Conservation (phyloP, 2,329 filamentous ascomycete genomes). For the Blumeriella jaapii region DNA sequence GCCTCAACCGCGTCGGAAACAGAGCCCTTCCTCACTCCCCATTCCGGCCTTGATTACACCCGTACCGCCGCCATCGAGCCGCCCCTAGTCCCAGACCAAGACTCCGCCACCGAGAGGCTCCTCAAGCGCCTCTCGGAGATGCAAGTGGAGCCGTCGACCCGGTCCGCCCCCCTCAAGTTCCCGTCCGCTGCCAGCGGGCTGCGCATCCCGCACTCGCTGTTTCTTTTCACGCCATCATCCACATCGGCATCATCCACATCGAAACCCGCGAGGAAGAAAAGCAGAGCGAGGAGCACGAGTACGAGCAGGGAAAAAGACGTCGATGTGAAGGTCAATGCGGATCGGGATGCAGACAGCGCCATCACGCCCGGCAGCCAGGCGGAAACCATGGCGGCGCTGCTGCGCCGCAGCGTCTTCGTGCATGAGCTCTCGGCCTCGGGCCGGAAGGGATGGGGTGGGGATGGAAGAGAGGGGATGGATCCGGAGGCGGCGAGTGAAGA, state of each 20-base stretch:
- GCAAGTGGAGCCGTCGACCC: constrained; percentile 3
- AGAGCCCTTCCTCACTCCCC: too few species aligned
- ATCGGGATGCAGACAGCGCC: constrained; percentile 2
- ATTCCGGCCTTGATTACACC: too few species aligned
- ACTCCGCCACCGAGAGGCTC: background rate
- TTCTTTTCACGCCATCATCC: constrained; percentile 9
- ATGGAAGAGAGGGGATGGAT: too few species aligned
- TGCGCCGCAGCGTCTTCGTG: constrained; percentile 21
- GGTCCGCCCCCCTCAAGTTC: constrained; percentile 19
- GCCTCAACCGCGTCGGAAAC: too few species aligned
- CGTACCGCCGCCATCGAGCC: too few species aligned
- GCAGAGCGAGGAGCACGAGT: too few species aligned
- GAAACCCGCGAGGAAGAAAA: too few species aligned
- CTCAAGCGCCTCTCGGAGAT: background rate
- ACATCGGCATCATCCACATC: background rate
- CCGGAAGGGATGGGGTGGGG: constrained; percentile 16
- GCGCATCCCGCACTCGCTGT: constrained; percentile 18
- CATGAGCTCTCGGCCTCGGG: constrained; percentile 19
- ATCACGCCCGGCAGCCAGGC: constrained; percentile 14
- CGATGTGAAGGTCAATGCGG: too few species aligned
- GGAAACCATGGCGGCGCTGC: constrained; percentile 14
- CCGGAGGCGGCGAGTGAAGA: constrained; percentile 9
- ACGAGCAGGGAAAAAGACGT: too few species aligned
- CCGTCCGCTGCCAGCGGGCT: constrained; percentile 16
- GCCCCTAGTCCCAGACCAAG: background rate